Evolutionary conservation across 306 rosid genomes (phyloP), one percentile per base, ranked within the genome.

Genomic region (Ziziphus jujuba): DNA sequence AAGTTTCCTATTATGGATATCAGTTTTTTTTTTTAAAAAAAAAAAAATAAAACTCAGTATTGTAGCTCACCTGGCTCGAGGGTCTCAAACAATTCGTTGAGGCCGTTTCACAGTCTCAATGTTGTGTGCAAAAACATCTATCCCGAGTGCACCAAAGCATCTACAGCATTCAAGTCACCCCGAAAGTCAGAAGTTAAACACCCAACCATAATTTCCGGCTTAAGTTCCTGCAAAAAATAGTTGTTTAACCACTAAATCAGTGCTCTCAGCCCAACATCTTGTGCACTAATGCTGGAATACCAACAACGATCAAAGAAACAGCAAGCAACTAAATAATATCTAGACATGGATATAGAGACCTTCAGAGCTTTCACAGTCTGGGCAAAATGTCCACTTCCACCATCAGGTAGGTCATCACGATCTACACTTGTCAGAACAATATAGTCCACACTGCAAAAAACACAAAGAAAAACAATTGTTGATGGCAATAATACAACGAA

Each of bases 381-480:
- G 60, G 97, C 96, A 83, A 90, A 93, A 78, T 93, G 98, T 8
- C 87, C 91, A 75, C 98, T 93, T 77, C 98, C 98, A 68, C 98
- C 98, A 67, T 93, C 98, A n/a, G 96, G 91, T 56, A 93, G 51
- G 84, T 93, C 98, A 78, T 93, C 98, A 56, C 98, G 98, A 72
- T 93, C 98, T 40, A 93, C 98, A 70, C 97, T 93, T 19, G 97
- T 90, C 44, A 90, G 76, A 59, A 90, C 97, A 73, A 90, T 87
- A 71, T 90, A 90, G 77, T 90, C 95, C 76, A 90, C 95, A 33
- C 97, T 90, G 65, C 61, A 75, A 66, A 82, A 63, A 17, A 52
- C 2, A 51, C 50, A 58, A 61, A 9, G 15, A 60, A 19, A 78
- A 62, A 59, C 31, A 49, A n/a, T n/a, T n/a, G n/a, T n/a, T n/a